These are phyloP conservation scores for Rhodamnia argentea DNA, from an alignment of 345 rosid genomes.

Conservation along the genomic window DNA sequence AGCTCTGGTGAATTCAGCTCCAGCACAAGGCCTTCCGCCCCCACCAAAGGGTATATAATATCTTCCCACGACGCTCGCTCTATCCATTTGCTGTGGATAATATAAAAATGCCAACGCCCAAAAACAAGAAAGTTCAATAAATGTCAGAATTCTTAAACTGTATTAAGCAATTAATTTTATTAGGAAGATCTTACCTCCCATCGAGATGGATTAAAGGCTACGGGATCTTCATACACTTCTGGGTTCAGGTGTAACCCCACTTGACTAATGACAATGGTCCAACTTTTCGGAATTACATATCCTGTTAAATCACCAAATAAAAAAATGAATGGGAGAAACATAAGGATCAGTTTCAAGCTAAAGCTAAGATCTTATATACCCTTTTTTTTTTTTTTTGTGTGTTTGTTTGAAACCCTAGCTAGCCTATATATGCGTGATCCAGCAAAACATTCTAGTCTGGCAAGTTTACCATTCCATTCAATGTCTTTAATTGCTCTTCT, in stretches of 20 bases:
- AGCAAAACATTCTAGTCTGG: no score
- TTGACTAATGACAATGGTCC: slow-evolving; percentile 19
- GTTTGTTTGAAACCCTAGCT: no score
- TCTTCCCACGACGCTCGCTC: slow-evolving; percentile 11
- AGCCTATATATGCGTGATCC: no score
- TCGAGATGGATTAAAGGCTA: slow-evolving; percentile 39
- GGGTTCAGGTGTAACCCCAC: slow-evolving; percentile 14
- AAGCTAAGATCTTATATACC: no score
- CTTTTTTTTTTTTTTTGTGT: no score
- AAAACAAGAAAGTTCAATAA: no score
- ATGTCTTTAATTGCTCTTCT: slow-evolving; percentile 27
- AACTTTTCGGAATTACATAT: slow-evolving; percentile 29
- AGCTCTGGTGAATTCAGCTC: slow-evolving; percentile 32
- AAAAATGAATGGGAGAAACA: no score
- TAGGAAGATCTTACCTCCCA: slow-evolving; percentile 13
- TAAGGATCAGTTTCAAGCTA: no score
- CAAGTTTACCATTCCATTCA: not conserved
- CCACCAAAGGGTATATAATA: slow-evolving; percentile 43
- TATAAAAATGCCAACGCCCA: no score
- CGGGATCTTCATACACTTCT: slow-evolving; percentile 20
- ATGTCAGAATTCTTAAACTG: no score
- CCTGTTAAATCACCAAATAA: slow-evolving; percentile 1
- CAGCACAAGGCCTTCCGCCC: slow-evolving; percentile 32
- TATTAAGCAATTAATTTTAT: no score
- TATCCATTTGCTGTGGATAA: no score